Base-by-base conservation (phyloP, 1,284 basidiomycete species). In the Termitomyces sp. region DNA sequence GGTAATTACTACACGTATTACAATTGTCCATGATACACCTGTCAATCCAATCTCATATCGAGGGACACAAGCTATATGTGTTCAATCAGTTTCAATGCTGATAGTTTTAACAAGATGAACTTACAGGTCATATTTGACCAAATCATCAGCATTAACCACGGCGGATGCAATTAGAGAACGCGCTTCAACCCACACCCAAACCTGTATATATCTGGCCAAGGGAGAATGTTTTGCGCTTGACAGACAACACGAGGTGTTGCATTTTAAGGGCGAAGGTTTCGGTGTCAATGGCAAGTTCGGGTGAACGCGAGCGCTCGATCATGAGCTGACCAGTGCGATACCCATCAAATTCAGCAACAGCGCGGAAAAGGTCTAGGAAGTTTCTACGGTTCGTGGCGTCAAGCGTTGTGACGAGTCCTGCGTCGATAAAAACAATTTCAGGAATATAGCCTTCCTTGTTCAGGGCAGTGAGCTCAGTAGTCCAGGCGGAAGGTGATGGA, bases 231-330 rank as follows among this genome's bases (percentile, higher is more conserved):
- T 96, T 96, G 60, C 88, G 85, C 72, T 98, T 98, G 61, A 99
- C 92, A 64, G 80, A 85, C 42, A 98, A 76, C 2, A 98, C 89
- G 52, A 99, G 81, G 66, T 97, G 91, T 66, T 98, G 96, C 83
- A 99, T 97, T 75, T 93, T 94, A 50, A 98, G 78, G 33, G 95
- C 94, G 67, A 99, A 99, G 1, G 87, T 94, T 69, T 98, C 94
- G 13, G 89, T 81, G 63, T 99, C 93, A 49, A 95, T 76, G 1
- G 88, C 94, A 33, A 96, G 80, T 55, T 97, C 89, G 1, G 97
- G 97, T 2, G 87, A 82, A n/a, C 91, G 85, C 65, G 93, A 98
- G 28, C 95, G 88, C 68, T 95, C 91, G 43, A 98, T 84, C 97
- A 99, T 99, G 46, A 99, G 82, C 58, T 92, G 84, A 0, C 97